phyloP scores from a whole-genome alignment of 2,329 filamentous ascomycete species.

The Fusarium palustre region DNA sequence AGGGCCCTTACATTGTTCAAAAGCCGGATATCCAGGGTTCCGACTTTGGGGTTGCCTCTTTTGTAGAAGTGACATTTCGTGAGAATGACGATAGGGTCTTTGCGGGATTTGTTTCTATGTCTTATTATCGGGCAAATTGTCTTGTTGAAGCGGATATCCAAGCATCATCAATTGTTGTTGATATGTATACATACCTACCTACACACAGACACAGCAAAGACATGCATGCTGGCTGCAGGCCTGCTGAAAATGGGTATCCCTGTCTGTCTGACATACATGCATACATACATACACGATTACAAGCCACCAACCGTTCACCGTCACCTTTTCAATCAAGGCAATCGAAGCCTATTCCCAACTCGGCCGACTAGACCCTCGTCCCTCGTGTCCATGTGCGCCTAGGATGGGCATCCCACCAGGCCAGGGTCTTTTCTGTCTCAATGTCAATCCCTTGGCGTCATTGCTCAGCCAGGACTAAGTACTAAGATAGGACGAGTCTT shows the following conservation, averaged over 20 bases:
- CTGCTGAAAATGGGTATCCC: conserved; percentile 17
- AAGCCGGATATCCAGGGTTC: conserved; percentile 31
- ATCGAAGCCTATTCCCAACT: conserved; percentile 43
- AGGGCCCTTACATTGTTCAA: conserved; percentile 17
- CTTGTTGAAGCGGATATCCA: conserved; percentile 3
- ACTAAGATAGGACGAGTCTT: conserved; percentile 9
- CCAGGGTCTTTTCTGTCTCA: conserved; percentile 5
- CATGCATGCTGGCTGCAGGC: background rate
- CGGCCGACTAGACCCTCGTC: conserved; percentile 34
- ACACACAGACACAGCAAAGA: background rate
- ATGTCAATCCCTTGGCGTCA: conserved; percentile 29
- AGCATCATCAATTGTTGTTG: conserved; percentile 20
- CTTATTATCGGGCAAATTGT: background rate
- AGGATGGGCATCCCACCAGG: conserved; percentile 30
- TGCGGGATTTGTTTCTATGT: background rate
- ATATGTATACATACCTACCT: background rate
- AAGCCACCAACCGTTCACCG: conserved; percentile 43
- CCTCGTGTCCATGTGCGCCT: conserved; percentile 36
- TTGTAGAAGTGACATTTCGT: background rate
- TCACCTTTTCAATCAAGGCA: conserved; percentile 42
- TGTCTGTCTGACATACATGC: conserved; percentile 37
- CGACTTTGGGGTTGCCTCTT: conserved; percentile 30
- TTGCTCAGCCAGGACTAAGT: conserved; percentile 32
- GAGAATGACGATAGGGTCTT: conserved; percentile 23
- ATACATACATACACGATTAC: background rate